Base-by-base conservation (phyloP, 495 filamentous ascomycete genomes). In the Jackrogersella multiformis region DNA sequence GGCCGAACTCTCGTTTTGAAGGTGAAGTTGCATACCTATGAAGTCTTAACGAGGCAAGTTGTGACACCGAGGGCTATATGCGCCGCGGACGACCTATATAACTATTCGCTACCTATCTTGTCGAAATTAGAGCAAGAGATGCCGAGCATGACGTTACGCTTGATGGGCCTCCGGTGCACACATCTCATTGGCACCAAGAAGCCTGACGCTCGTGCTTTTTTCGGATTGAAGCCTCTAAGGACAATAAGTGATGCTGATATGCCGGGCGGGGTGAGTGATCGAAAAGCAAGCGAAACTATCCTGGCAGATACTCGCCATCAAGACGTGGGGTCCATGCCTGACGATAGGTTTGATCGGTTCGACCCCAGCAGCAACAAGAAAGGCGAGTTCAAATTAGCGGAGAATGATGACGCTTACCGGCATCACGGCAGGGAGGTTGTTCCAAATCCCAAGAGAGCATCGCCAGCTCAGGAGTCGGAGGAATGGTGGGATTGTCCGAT, bases 11-110 rank as follows among this genome's bases (percentile, higher is more conserved):
- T 99, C 2, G 89, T 91, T 20, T 76, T 99, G 16, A 99, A 99
- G 76, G 85, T 97, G 48, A 99, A 99, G 74, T 80, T 98, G 9
- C 92, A 97, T 69, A 96, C 92, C 0, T 99, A 93, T 69, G 92
- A 97, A 74, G 94, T 98, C 8, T 80, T 92, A 15, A 95, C 93
- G 0, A 80, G 95, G 34, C 95, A 99, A 73, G 84, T 85, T 10
- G 84, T 90, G 35, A 86, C 89, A 8, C 87, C 91, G 1, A 89
- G 89, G 67, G 88, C 92, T 0, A 83, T 97, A 5, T 83, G 75
- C 26, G 77, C 81, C 1, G 89, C 91, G 0, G 90, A 96, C 39
- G 95, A 99, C 65, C 77, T 98, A 12, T 99, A 94, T 74, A 85
- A 84, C 16, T 92, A 88, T 73, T 77, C 91, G 0, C 63, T 96